phyloP scores from a whole-genome alignment of 2,329 filamentous ascomycete species.

The Diaporthe sp. region DNA sequence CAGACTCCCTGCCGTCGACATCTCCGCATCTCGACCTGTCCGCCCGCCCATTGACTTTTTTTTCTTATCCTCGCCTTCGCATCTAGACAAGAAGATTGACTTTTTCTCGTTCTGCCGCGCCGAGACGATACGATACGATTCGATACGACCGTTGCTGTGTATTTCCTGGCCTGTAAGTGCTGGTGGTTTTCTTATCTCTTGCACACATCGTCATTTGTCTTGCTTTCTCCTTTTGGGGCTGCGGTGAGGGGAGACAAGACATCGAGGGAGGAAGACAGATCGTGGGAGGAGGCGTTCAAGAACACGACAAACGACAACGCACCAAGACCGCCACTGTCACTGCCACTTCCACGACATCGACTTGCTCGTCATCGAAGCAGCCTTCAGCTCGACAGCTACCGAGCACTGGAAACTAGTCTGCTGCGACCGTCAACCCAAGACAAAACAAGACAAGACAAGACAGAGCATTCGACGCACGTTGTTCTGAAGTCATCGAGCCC shows the following conservation, averaged over 20 bases:
- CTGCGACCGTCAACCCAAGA: not conserved
- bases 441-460: not conserved
- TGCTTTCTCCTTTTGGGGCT: not conserved
- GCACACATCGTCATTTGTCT: constrained; percentile 1
- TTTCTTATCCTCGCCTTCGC: not conserved
- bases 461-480: not conserved
- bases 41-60: constrained; percentile 19
- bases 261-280: not conserved
- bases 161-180: constrained; percentile 9
- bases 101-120: not conserved
- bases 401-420: not conserved
- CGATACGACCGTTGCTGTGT: constrained; percentile 4
- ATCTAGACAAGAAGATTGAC: constrained; percentile 25
- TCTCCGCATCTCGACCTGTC: not conserved
- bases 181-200: constrained; percentile 1
- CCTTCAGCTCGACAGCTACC: not conserved
- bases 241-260: not conserved
- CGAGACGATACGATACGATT: not conserved
- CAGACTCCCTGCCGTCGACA: not conserved
- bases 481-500: constrained; percentile 6
- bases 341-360: not conserved
- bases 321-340: not conserved
- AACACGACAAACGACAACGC: not conserved
- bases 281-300: not conserved
- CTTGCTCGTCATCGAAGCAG: not conserved